These are phyloP conservation scores for Phytophthora aleatoria DNA, from an alignment of 352 stramenopile genomes.

Conservation along the genomic window DNA sequence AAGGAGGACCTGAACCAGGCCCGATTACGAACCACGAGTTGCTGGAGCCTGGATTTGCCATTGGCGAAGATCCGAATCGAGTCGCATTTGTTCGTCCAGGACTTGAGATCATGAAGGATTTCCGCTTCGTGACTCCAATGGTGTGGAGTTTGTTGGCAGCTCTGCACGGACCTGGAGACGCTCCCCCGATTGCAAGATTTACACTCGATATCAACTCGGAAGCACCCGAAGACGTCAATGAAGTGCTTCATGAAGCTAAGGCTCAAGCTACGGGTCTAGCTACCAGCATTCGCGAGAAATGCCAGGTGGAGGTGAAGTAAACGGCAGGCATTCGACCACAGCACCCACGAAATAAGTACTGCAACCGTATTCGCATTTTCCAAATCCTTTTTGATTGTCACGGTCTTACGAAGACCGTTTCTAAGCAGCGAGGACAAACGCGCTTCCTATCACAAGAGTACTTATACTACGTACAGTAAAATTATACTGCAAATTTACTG, in stretches of 20 bases:
- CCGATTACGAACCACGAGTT: slow-evolving; percentile 63
- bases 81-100: slow-evolving; percentile 45
- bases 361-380: too few relatives aligned
- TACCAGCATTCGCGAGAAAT: slow-evolving; percentile 46
- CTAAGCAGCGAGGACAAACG: too few relatives aligned
- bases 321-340: too few relatives aligned
- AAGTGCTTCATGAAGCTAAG: slow-evolving; percentile 35
- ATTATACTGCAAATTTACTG: too few relatives aligned
- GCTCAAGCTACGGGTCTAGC: slow-evolving; percentile 39
- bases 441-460: too few relatives aligned
- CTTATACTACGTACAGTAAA: too few relatives aligned
- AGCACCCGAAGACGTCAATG: slow-evolving; percentile 33
- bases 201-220: slow-evolving; percentile 40
- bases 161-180: slow-evolving; percentile 55
- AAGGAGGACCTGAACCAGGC: slow-evolving; percentile 50
- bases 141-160: slow-evolving; percentile 71
- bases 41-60: slow-evolving; percentile 34
- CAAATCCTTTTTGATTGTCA: too few relatives aligned
- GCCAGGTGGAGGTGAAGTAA: slow-evolving; percentile 30
- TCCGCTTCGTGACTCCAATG: slow-evolving; percentile 75
- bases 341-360: too few relatives aligned
- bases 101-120: slow-evolving; percentile 59
- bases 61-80: slow-evolving; percentile 35
- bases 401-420: too few relatives aligned
- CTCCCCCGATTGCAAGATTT: slow-evolving; percentile 47